A percentile compares a stretch with the other conserved stretches of the same genome.
Evolutionary conservation across 1,139 yeast species (phyloP).

Genomic region (Sugiyamaella neomexicana): DNA sequence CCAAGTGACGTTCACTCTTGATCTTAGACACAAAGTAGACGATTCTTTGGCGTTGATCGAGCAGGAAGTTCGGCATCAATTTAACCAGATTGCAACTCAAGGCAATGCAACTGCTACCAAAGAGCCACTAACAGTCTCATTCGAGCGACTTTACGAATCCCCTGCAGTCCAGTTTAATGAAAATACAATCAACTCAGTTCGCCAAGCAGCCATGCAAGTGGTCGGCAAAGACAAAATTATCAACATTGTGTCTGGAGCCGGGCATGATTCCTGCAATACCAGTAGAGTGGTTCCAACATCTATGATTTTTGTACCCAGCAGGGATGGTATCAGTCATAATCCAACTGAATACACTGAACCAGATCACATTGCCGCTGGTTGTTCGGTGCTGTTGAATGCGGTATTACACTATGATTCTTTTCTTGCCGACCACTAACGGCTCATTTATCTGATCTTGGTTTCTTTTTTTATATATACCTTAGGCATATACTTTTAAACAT

Average conservation of each 20-base stretch:
- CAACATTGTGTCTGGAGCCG: conserved; percentile 62
- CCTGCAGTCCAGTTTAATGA: conserved; percentile 18
- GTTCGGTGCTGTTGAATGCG: conserved; percentile 56
- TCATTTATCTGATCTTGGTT: no score
- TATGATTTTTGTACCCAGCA: conserved; percentile 72
- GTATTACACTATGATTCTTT: conserved; percentile 54
- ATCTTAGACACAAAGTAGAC: conserved; percentile 53
- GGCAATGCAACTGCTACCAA: conserved; percentile 48
- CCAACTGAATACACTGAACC: conserved; percentile 67
- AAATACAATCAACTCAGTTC: conserved; percentile 49
- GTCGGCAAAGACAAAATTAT: conserved; percentile 53
- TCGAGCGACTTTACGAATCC: conserved; percentile 13
- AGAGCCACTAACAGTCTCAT: conserved; percentile 35
- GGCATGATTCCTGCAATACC: conserved; percentile 69
- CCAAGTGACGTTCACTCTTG: conserved; percentile 55
- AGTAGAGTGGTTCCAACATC: conserved; percentile 61
- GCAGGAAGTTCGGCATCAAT: conserved; percentile 45
- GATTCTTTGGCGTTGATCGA: conserved; percentile 43
- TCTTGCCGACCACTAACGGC: no score
- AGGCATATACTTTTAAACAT: conserved; percentile 39
- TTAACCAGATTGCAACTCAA: conserved; percentile 41
- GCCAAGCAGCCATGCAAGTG: conserved; percentile 52
- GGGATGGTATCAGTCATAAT: conserved; percentile 67
- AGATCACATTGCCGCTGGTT: conserved; percentile 60
- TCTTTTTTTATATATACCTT: neutral